phyloP scores from a whole-genome alignment of 2,329 filamentous ascomycete genomes.

The Passalora sequoiae region DNA sequence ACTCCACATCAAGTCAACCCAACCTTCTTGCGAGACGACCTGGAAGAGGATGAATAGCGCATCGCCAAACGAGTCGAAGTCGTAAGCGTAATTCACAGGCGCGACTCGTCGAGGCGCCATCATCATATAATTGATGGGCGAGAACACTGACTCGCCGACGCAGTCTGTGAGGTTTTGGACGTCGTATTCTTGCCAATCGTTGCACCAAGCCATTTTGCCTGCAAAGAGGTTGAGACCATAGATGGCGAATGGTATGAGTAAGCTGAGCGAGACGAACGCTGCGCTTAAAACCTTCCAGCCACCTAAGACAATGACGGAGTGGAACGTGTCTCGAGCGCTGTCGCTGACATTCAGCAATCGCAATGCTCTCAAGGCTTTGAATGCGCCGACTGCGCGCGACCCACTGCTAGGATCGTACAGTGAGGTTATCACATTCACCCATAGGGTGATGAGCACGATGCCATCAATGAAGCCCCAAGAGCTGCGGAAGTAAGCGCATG shows the following conservation, averaged over 20 bases:
- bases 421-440: constrained; percentile 87
- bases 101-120: constrained; percentile 73
- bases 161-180: constrained; percentile 65
- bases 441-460: constrained; percentile 83
- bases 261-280: constrained; percentile 86
- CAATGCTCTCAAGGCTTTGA: constrained; percentile 90
- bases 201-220: constrained; percentile 73
- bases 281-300: constrained; percentile 92
- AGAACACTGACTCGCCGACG: constrained; percentile 72
- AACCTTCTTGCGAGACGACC: constrained; percentile 97
- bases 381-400: constrained; percentile 86
- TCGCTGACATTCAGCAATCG: constrained; percentile 92
- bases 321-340: constrained; percentile 91
- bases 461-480: constrained; percentile 97
- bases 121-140: constrained; percentile 78
- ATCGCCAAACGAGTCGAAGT: constrained; percentile 91
- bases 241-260: constrained; percentile 93
- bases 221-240: constrained; percentile 92
- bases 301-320: constrained; percentile 88
- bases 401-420: constrained; percentile 76
- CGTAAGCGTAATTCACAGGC: constrained; percentile 67
- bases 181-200: constrained; percentile 54
- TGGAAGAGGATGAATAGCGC: constrained; percentile 96
- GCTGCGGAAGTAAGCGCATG: constrained; percentile 92
- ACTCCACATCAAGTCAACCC: constrained; percentile 86